Evolutionary conservation across 1,284 basidiomycete genomes (phyloP).

Genomic region (Veloboletus limbatus): DNA sequence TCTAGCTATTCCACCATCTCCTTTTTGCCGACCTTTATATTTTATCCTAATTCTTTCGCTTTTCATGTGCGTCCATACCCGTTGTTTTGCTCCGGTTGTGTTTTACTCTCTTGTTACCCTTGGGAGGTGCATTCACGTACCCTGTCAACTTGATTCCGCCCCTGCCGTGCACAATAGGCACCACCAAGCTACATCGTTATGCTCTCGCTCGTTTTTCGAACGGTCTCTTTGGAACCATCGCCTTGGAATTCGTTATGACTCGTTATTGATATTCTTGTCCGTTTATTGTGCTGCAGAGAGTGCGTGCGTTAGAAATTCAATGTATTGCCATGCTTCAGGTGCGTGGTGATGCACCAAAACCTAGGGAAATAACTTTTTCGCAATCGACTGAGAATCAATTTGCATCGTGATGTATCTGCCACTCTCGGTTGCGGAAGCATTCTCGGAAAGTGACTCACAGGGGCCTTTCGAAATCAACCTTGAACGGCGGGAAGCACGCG

Average conservation of each 20-base stretch:
- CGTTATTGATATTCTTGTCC: conserved; percentile 22
- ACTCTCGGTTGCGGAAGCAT: no score
- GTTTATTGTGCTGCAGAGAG: conserved; percentile 10
- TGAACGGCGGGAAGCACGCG: no score
- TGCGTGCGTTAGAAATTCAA: conserved; percentile 12
- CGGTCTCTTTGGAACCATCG: conserved; percentile 8
- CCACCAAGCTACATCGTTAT: conserved; percentile 25
- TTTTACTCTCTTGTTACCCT: conserved; percentile 26
- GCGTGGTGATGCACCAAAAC: no score
- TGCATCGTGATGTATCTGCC: no score
- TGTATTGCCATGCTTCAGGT: conserved; percentile 28
- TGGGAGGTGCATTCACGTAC: conserved; percentile 26
- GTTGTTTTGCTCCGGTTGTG: conserved; percentile 22
- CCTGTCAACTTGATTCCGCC: conserved; percentile 13
- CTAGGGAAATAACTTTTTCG: no score
- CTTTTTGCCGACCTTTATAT: conserved; percentile 21
- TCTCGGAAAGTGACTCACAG: no score
- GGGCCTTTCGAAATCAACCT: no score
- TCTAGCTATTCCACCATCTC: conserved; percentile 27
- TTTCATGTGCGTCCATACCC: conserved; percentile 18
- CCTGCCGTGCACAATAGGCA: conserved; percentile 21
- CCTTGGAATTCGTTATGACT: conserved; percentile 22
- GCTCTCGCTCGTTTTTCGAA: conserved; percentile 28
- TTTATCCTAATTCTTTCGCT: conserved; percentile 26
- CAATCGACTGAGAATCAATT: no score